These are phyloP conservation scores for Gomphus bonarii DNA, from an alignment of 1,284 basidiomycete genomes.

Conservation along the genomic window DNA sequence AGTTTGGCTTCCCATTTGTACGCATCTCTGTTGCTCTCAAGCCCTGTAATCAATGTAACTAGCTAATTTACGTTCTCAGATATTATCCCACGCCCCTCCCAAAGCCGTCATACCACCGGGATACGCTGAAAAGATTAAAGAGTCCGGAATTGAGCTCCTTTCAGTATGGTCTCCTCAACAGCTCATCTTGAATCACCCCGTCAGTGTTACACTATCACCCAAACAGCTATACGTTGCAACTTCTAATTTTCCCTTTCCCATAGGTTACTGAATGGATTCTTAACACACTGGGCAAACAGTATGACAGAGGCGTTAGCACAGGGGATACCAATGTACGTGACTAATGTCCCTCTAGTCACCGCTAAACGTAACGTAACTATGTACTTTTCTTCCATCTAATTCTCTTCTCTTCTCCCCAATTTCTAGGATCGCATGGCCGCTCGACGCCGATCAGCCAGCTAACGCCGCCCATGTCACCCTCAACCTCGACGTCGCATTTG, in stretches of 20 bases:
- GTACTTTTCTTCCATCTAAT: not conserved
- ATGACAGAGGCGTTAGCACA: slow-evolving; percentile 12
- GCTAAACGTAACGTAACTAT: not conserved
- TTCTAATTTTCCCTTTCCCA: not conserved
- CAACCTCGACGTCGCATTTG: slow-evolving; percentile 18
- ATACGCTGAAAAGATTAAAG: slow-evolving; percentile 5
- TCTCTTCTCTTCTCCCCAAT: not conserved
- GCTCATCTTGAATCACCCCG: slow-evolving; percentile 12
- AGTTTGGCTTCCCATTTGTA: slow-evolving; percentile 12
- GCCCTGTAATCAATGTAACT: not conserved
- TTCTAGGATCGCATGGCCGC: slow-evolving; percentile 20
- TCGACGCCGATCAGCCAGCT: slow-evolving; percentile 18
- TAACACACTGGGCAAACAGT: slow-evolving; percentile 14
- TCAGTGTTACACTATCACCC: not conserved
- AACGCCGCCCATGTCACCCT: slow-evolving; percentile 18
- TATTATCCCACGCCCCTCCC: slow-evolving; percentile 11
- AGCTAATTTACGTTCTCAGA: not conserved
- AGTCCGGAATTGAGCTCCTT: slow-evolving; percentile 10
- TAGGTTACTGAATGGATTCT: slow-evolving; percentile 15
- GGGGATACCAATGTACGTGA: slow-evolving; percentile 13
- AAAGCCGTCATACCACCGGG: slow-evolving; percentile 9
- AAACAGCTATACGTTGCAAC: not conserved
- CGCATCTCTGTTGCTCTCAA: not conserved
- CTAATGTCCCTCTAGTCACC: not conserved
- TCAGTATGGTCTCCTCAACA: slow-evolving; percentile 14